Base-by-base conservation (phyloP, 352 stramenopile species). In the Globisporangium echinulatum region DNA sequence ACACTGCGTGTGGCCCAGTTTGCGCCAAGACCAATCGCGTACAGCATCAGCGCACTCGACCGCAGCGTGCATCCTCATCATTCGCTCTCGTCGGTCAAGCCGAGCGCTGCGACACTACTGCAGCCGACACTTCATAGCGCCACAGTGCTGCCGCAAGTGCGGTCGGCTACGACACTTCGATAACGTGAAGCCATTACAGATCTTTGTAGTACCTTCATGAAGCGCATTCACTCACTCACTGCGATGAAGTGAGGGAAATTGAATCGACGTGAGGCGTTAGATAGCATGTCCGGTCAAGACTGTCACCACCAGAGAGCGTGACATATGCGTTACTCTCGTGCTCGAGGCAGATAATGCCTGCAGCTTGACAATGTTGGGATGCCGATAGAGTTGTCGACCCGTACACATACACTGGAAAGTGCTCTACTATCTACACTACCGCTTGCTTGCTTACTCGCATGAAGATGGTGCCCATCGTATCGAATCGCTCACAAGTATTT, bases 31-130 rank as follows among this genome's bases (percentile, higher is more conserved):
- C 56, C 61, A 0, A 43, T 67, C 14, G 61, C 61, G 0, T 67
- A 67, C 56, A 67, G 61, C n/a, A 55, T 67, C 39, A 67, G 61
- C 19, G 36, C 50, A 1, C 37, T 67, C 17, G 54, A 61, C 19
- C 60, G 25, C 13, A 36, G 15, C 37, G 49, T 10, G 13, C 53
- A 65, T 39, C 48, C 55, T 7, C 48, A 33, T 36, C 14, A 44
- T 17, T 52, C 38, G 25, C 25, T 33, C 25, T 33, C 25, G 25
- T 33, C 25, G 25, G 25, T 33, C 43, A 58, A 58, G 47, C 54
- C 52, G 5, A 55, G 44, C 25, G 25, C 25, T 38, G 36, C 37
- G 17, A 38, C 52, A 5, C 39, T 54, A 8, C 53, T 37, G 4
- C 37, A 36, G 2, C 53, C 48, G 9, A 17, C 15, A 5, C 54